Conservation (phyloP, 441 rosid species). For the Croton laevigatus region DNA sequence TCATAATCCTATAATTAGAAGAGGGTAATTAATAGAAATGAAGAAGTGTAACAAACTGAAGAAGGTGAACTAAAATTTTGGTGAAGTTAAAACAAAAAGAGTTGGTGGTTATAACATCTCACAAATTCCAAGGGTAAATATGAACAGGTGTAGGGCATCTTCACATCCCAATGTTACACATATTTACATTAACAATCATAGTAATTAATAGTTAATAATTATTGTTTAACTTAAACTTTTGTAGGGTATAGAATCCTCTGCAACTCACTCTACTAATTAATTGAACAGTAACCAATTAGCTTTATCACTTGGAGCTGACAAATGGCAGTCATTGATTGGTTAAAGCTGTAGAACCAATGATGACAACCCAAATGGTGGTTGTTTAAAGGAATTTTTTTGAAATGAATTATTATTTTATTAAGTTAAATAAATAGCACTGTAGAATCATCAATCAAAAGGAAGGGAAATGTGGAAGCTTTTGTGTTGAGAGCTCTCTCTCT, state of each 20-base stretch:
- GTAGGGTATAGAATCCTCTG: background rate
- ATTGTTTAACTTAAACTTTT: background rate
- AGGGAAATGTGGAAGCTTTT: constrained; percentile 23
- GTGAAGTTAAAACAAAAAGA: constrained; percentile 6
- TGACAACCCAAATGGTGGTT: background rate
- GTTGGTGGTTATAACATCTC: constrained; percentile 40
- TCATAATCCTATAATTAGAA: constrained; percentile 4
- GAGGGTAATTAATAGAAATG: constrained; percentile 5
- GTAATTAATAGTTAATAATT: too few species aligned
- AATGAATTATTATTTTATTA: too few species aligned
- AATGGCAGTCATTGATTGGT: constrained; percentile 10
- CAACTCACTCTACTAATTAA: background rate
- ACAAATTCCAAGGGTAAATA: constrained; percentile 28
- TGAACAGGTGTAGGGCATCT: constrained; percentile 32
- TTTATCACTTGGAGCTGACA: background rate
- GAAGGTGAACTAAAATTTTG: background rate
- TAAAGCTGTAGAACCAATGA: background rate
- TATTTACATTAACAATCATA: constrained; percentile 3
- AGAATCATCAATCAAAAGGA: background rate
- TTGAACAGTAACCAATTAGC: constrained; percentile 8
- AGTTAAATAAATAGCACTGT: constrained; percentile 6
- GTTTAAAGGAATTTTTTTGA: background rate
- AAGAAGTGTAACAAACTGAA: constrained; percentile 17
- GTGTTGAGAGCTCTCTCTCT: background rate
- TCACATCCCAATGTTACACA: constrained; percentile 27